A percentile compares a stretch with the other conserved stretches of the same genome.
Evolutionary conservation across 371 early-diverging fungal genomes (phyloP).

Genomic region (Mucor saturninus): DNA sequence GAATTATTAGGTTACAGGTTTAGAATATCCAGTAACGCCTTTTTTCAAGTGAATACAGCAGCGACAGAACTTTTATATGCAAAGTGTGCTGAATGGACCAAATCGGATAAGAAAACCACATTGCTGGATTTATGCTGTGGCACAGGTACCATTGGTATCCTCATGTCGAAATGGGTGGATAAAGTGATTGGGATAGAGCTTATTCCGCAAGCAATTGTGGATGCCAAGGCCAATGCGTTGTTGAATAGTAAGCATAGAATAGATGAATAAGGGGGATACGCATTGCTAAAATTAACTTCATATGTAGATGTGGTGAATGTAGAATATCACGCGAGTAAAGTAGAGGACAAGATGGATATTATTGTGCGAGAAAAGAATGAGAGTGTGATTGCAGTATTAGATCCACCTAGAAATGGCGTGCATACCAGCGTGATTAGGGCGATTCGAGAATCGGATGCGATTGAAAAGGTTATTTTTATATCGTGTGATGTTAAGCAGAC

Average conservation of each 20-base stretch:
- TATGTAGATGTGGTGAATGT: constrained; percentile 47
- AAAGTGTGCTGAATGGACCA: constrained; percentile 52
- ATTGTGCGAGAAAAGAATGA: constrained; percentile 36
- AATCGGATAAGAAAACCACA: constrained; percentile 44
- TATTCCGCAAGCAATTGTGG: constrained; percentile 71
- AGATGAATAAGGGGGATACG: neutral
- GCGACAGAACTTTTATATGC: constrained; percentile 74
- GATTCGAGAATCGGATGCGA: constrained; percentile 54
- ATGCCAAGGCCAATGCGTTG: constrained; percentile 76
- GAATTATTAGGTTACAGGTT: constrained; percentile 69
- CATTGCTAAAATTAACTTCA: neutral
- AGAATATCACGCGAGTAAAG: constrained; percentile 58
- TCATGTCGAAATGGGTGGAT: constrained; percentile 71
- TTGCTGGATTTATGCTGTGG: constrained; percentile 88
- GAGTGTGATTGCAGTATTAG: constrained; percentile 64
- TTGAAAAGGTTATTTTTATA: constrained; percentile 70
- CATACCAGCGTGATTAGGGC: constrained; percentile 63
- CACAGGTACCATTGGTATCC: constrained; percentile 88
- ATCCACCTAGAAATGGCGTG: constrained; percentile 73
- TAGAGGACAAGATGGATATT: constrained; percentile 63
- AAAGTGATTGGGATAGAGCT: constrained; percentile 83
- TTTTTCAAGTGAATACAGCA: constrained; percentile 84
- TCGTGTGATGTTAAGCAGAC: constrained; percentile 71
- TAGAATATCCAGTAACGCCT: constrained; percentile 75
- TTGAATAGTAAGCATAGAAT: constrained; percentile 56